These are phyloP conservation scores for Clavispora vitiphila DNA, from an alignment of 805 yeast species.

Conservation along the genomic window DNA sequence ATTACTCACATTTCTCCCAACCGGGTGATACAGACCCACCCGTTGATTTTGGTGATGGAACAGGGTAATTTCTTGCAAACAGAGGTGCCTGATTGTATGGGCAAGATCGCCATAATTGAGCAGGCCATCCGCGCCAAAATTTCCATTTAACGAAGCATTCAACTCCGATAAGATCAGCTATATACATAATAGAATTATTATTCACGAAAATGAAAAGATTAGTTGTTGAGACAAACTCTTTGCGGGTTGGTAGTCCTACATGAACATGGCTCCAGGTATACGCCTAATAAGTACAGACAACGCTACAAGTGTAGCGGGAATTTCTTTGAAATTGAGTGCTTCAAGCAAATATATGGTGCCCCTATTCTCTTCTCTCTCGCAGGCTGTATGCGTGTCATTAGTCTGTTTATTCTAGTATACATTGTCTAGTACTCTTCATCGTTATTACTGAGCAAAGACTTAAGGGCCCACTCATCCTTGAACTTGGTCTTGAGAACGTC, in stretches of 20 bases:
- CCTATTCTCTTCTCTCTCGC: neutral
- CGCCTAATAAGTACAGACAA: too few species aligned
- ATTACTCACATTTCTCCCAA: conserved; percentile 80
- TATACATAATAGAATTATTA: neutral
- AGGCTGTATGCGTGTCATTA: neutral
- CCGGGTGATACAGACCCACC: conserved; percentile 64
- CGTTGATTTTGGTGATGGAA: conserved; percentile 41
- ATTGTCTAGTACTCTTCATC: conserved; percentile 23
- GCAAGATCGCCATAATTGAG: conserved; percentile 46
- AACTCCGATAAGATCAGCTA: neutral
- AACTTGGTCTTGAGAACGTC: conserved; percentile 72
- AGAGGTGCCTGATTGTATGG: conserved; percentile 39
- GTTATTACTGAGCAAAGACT: conserved; percentile 59
- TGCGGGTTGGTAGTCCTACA: too few species aligned
- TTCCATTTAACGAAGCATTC: neutral
- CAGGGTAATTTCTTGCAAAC: conserved; percentile 39
- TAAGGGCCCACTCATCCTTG: conserved; percentile 88
- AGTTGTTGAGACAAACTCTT: too few species aligned
- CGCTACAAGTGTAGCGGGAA: too few species aligned
- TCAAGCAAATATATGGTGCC: too few species aligned
- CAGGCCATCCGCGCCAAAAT: conserved; percentile 46
- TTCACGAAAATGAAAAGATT: neutral
- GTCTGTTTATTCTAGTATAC: neutral
- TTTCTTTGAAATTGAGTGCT: too few species aligned
- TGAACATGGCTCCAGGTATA: too few species aligned